Evolutionary conservation across 768 basidiomycete genomes (phyloP), one percentile per base, ranked within the genome.

Genomic region (Pleurotus salmoneostramineus): DNA sequence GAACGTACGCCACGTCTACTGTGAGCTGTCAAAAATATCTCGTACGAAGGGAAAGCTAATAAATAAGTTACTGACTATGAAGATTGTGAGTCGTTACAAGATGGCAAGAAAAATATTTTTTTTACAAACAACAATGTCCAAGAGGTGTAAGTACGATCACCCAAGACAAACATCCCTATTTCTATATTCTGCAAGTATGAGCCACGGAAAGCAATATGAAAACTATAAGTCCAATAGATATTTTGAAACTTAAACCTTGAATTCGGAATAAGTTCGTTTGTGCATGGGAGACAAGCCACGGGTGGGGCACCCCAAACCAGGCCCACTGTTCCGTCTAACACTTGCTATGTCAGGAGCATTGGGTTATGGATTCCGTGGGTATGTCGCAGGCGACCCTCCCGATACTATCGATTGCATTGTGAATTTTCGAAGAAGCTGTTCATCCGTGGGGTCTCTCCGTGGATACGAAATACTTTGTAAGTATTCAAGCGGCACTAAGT

Each of bases 401-500:
- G 15, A 33, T 6, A 46, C 32, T 14, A 46, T 11, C 45, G 54
- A 51, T 64, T 67, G 71, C 5, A 72, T 73, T 42, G 77, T 73
- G 64, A 89, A 84, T 27, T 82, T 80, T 62, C 83, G 79, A 50
- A 89, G 71, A 56, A 85, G 72, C 58, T 83, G 82, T 62, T 88
- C 86, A 64, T 88, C 87, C 21, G 77, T 74, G 50, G 86, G 84
- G 63, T 88, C 80, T 8, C 87, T 80, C 65, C 78, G 72, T 14
- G 81, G 79, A 33, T 75, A 79, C n/a, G 80, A 69, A 15, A 81
- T 72, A 55, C 70, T 78, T 66, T 84, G 81, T 11, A 88, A 81
- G 49, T 83, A 80, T 62, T 84, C 80, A 33, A 89, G 77, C 47
- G 87, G 87, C 8, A 89, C 87, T 0, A 88, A 76, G 42, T 73